Evolutionary conservation across 495 filamentous ascomycete genomes (phyloP).

Genomic region (Cercophora sp.): DNA sequence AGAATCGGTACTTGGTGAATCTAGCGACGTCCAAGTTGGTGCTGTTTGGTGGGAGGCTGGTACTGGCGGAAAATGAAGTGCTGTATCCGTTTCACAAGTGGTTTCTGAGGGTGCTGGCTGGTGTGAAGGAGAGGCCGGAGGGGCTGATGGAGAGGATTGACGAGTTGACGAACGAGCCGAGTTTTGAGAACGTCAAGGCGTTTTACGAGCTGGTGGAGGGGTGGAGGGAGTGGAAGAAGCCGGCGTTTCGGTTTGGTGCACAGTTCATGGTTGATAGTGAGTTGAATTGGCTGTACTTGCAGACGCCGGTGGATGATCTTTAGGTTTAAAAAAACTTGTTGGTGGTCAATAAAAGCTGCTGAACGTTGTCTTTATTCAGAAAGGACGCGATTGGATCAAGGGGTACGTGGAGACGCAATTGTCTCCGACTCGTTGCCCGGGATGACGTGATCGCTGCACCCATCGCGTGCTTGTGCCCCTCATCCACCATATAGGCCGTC

Average conservation of each 20-base stretch:
- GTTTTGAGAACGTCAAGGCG: constrained; percentile 8
- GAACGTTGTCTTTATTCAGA: no score
- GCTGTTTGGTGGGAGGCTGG: constrained; percentile 21
- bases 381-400: no score
- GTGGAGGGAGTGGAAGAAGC: constrained; percentile 15
- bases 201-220: constrained; percentile 16
- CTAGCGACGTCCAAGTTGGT: constrained; percentile 19
- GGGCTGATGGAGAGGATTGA: constrained; percentile 16
- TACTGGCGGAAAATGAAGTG: constrained; percentile 21
- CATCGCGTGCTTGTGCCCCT: no score
- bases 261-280: constrained; percentile 21
- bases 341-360: no score
- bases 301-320: constrained; percentile 19
- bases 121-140: constrained; percentile 14
- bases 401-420: no score
- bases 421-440: no score
- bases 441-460: no score
- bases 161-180: constrained; percentile 4
- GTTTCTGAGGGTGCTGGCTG: constrained; percentile 20
- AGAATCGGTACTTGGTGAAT: constrained; percentile 15
- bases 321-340: no score
- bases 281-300: constrained; percentile 21
- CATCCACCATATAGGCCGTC: no score
- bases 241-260: constrained; percentile 1
- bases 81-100: constrained; percentile 27